Evolutionary conservation across 108 stramenopile species (phyloP).

Genomic region (Epipyxis sp.): DNA sequence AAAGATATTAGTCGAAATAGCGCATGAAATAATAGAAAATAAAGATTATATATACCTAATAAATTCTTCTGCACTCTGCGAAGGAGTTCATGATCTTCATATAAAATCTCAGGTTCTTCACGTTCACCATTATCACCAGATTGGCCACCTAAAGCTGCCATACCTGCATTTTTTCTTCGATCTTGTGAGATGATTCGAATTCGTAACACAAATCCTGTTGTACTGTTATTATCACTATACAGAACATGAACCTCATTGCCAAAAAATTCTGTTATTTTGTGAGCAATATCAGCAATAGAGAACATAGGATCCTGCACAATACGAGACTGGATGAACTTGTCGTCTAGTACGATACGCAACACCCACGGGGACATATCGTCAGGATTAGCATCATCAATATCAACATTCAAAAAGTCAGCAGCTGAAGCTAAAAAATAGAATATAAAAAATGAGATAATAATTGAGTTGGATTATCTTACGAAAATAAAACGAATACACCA

Average conservation of each 20-base stretch:
- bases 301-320: slow-evolving; percentile 15
- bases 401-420: background rate
- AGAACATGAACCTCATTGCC: slow-evolving; percentile 46
- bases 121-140: background rate
- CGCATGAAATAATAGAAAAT: too few relatives aligned
- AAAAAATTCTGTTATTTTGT: slow-evolving; percentile 68
- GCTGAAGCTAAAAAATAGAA: too few relatives aligned
- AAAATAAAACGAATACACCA: too few relatives aligned
- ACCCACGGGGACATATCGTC: slow-evolving; percentile 89
- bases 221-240: background rate
- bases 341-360: slow-evolving; percentile 87
- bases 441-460: too few relatives aligned
- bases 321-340: slow-evolving; percentile 50
- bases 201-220: background rate
- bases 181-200: background rate
- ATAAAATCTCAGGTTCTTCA: background rate
- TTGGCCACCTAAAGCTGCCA: background rate
- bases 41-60: too few relatives aligned
- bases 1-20: too few relatives aligned
- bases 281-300: slow-evolving; percentile 53
- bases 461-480: too few relatives aligned
- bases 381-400: slow-evolving; percentile 65
- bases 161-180: too few relatives aligned
- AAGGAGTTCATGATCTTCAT: too few relatives aligned
- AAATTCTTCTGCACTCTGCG: slow-evolving; percentile 4